These are phyloP conservation scores for Rubus parviflorus DNA, from an alignment of 306 rosid genomes.

Conservation along the genomic window DNA sequence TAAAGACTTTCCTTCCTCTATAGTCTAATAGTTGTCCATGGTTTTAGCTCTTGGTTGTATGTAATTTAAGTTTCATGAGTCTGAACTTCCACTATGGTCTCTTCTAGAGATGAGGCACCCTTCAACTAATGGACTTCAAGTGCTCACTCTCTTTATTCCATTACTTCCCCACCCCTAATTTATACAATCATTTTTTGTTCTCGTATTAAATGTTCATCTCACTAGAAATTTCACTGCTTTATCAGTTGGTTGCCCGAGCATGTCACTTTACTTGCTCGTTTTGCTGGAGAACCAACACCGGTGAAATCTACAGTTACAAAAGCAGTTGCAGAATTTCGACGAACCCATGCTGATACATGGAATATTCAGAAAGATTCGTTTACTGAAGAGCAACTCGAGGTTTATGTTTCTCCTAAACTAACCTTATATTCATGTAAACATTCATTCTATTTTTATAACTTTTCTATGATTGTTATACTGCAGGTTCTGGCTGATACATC, in stretches of 20 bases:
- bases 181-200: neutral
- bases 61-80: neutral
- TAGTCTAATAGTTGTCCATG: neutral
- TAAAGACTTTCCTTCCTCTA: neutral
- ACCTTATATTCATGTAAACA: neutral
- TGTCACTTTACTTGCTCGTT: conserved; percentile 86
- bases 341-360: conserved; percentile 99
- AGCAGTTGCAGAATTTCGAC: conserved; percentile 97
- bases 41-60: neutral
- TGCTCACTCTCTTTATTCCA: no score
- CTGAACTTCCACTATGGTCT: neutral
- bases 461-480: conserved; percentile 13
- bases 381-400: conserved; percentile 98
- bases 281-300: conserved; percentile 88
- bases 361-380: conserved; percentile 88
- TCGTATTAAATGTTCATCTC: neutral
- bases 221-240: conserved; percentile 15
- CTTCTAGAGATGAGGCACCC: neutral
- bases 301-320: conserved; percentile 92
- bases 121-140: no score
- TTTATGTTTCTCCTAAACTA: neutral
- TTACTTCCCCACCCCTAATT: neutral
- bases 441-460: conserved; percentile 1
- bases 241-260: conserved; percentile 95
- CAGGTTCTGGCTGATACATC: conserved; percentile 99